phyloP scores from a whole-genome alignment of 1,284 basidiomycete genomes.

The Kalmanozyma brasiliensis region DNA sequence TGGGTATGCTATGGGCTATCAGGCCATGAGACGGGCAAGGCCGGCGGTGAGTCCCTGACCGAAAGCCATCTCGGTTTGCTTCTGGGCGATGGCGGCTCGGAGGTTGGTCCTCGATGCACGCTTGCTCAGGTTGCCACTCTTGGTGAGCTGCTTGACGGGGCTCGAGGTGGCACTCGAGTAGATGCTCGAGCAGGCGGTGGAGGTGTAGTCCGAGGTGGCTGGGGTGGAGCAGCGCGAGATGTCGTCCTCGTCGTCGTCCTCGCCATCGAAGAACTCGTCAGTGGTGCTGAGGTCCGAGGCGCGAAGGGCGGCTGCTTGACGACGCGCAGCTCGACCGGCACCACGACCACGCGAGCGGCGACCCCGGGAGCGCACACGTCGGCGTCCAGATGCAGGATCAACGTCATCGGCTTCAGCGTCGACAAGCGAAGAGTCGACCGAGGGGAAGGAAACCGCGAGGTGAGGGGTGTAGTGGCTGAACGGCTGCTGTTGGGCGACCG shows the following conservation, averaged over 20 bases:
- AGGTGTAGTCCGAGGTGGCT: slow-evolving; percentile 6
- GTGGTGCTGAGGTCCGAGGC: slow-evolving; percentile 26
- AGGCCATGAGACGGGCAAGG: slow-evolving; percentile 4
- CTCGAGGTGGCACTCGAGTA: slow-evolving; percentile 17
- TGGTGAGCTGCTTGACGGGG: slow-evolving; percentile 16
- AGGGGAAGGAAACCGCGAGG: too few species aligned
- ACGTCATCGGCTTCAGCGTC: slow-evolving; percentile 6
- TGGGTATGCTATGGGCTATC: too few species aligned
- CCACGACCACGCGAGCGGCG: slow-evolving; percentile 55
- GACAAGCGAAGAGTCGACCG: too few species aligned
- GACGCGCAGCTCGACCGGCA: slow-evolving; percentile 52
- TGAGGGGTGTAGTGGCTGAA: too few species aligned
- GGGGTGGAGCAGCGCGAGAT: slow-evolving; percentile 33
- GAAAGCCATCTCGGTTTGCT: slow-evolving; percentile 7
- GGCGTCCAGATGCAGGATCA: slow-evolving; percentile 3
- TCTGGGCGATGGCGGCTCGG: background rate
- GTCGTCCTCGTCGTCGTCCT: slow-evolving; percentile 13
- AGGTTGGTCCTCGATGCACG: slow-evolving; percentile 1
- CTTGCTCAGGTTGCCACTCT: background rate
- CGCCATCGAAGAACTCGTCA: slow-evolving; percentile 14
- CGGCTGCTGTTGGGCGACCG: too few species aligned
- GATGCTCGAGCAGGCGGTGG: slow-evolving; percentile 8
- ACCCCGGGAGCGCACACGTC: slow-evolving; percentile 45
- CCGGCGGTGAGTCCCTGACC: background rate
- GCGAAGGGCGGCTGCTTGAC: slow-evolving; percentile 49